Evolutionary conservation across 202 grass and related monocot species (phyloP).

Genomic region (Schoenoplectus triqueter): DNA sequence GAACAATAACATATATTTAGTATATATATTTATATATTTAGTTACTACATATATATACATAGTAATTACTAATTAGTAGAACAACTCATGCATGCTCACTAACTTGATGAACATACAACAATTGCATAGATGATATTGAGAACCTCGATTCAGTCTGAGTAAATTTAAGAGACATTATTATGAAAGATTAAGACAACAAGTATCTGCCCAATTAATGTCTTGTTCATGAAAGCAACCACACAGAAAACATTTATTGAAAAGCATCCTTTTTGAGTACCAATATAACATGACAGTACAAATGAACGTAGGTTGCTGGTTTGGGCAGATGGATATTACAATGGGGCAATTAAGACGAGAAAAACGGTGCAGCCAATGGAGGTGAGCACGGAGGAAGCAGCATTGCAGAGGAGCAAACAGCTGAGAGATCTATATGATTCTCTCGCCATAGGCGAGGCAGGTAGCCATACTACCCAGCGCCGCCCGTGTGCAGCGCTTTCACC

Average conservation of each 20-base stretch:
- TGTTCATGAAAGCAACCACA: not conserved
- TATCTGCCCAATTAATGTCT: not conserved
- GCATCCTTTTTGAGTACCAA: not conserved
- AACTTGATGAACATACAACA: too few relatives aligned
- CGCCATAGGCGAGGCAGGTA: slow-evolving; percentile 31
- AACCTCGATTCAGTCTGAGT: too few relatives aligned
- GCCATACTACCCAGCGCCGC: slow-evolving; percentile 41
- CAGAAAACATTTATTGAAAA: not conserved
- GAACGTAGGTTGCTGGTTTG: slow-evolving; percentile 60
- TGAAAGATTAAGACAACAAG: not conserved
- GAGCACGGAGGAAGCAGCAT: slow-evolving; percentile 47
- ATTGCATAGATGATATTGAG: too few relatives aligned
- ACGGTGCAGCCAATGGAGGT: slow-evolving; percentile 56
- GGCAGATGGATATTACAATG: slow-evolving; percentile 88
- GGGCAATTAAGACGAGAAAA: slow-evolving; percentile 85
- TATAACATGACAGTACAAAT: not conserved
- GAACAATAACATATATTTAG: too few relatives aligned
- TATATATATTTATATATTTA: too few relatives aligned
- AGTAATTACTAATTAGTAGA: too few relatives aligned
- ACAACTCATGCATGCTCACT: too few relatives aligned
- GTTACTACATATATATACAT: too few relatives aligned
- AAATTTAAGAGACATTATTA: not conserved
- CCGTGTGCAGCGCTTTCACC: slow-evolving; percentile 78
- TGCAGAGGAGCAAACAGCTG: slow-evolving; percentile 72
- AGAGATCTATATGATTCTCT: slow-evolving; percentile 80